phyloP scores from a whole-genome alignment of 2,329 filamentous ascomycete genomes.

The Knufia fluminis region DNA sequence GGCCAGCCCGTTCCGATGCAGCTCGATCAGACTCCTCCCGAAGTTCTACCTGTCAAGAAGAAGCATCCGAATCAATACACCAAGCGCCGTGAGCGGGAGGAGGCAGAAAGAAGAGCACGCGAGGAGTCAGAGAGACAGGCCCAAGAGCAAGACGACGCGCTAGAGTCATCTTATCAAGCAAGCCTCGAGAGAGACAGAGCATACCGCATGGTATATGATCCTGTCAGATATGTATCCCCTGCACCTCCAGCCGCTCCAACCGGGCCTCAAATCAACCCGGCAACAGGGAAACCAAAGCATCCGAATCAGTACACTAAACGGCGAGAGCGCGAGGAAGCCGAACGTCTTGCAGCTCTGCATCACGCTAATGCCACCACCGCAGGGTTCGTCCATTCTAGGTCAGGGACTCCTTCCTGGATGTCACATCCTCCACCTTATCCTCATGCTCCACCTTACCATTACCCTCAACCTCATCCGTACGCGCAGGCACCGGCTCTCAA shows the following conservation, averaged over 20 bases:
- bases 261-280: background rate
- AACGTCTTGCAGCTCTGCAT: background rate
- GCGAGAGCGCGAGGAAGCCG: slow-evolving; percentile 3
- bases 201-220: background rate
- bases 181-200: background rate
- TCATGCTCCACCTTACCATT: no score
- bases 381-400: background rate
- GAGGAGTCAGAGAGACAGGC: slow-evolving; percentile 2
- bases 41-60: background rate
- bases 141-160: background rate
- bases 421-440: no score
- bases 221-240: background rate
- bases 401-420: background rate
- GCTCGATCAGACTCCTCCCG: background rate
- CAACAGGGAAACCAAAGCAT: slow-evolving; percentile 1
- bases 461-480: no score
- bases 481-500: background rate
- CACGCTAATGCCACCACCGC: background rate
- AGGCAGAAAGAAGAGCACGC: background rate
- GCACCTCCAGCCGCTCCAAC: background rate
- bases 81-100: slow-evolving; percentile 5
- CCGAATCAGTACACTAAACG: slow-evolving; percentile 9
- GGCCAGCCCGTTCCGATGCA: background rate
- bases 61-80: slow-evolving; percentile 10
- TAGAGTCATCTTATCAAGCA: background rate